Evolutionary conservation across 2,329 filamentous ascomycete species (phyloP).

Genomic region (Sporothrix inflata): DNA sequence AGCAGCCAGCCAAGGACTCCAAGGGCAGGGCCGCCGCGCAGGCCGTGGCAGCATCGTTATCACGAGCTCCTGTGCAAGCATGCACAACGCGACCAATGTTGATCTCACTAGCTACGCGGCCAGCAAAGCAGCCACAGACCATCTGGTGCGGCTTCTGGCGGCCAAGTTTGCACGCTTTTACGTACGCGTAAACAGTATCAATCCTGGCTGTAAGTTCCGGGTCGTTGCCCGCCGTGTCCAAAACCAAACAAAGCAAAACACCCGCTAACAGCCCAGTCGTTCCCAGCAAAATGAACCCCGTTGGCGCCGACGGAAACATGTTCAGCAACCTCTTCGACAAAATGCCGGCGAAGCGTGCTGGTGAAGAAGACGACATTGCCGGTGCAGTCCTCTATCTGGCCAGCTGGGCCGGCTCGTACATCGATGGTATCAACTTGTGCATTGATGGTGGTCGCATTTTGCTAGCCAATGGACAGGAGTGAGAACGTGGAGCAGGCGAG

Average conservation of each 20-base stretch:
- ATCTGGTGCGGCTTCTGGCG: slow-evolving; percentile 53
- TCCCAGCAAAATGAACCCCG: slow-evolving; percentile 72
- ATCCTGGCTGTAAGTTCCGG: slow-evolving; percentile 34
- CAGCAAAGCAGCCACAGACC: slow-evolving; percentile 57
- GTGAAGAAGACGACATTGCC: slow-evolving; percentile 63
- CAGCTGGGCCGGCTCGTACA: slow-evolving; percentile 30
- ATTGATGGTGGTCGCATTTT: slow-evolving; percentile 32
- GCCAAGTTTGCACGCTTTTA: slow-evolving; percentile 47
- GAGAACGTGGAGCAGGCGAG: not conserved
- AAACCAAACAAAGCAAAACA: not conserved
- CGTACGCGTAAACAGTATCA: slow-evolving; percentile 42
- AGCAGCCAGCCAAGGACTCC: slow-evolving; percentile 47
- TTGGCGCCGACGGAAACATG: slow-evolving; percentile 50
- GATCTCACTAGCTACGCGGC: slow-evolving; percentile 56
- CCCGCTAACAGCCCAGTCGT: slow-evolving; percentile 41
- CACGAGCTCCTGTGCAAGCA: slow-evolving; percentile 50
- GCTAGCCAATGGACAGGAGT: slow-evolving; percentile 33
- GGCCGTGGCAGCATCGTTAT: slow-evolving; percentile 38
- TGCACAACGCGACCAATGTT: slow-evolving; percentile 48
- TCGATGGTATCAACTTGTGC: slow-evolving; percentile 31
- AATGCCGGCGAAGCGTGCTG: slow-evolving; percentile 50
- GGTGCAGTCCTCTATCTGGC: slow-evolving; percentile 58
- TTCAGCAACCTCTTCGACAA: slow-evolving; percentile 63
- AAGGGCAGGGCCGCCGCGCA: not conserved
- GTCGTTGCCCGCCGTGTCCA: no score